phyloP scores from a whole-genome alignment of 2,329 filamentous ascomycete species.

The Tolypocladium guangdongense region DNA sequence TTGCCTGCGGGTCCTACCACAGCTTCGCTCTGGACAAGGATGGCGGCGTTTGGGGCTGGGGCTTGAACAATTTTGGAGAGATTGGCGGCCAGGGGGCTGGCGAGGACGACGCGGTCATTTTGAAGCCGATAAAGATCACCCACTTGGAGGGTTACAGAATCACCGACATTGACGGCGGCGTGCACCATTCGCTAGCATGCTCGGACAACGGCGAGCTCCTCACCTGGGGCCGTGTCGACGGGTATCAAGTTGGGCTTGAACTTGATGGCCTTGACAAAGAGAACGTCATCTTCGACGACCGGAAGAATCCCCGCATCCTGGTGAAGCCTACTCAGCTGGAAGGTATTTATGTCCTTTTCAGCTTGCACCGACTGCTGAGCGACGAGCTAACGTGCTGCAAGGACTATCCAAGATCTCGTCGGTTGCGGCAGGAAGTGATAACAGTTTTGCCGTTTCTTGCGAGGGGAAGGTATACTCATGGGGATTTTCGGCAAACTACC shows the following conservation, averaged over 20 bases:
- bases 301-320: constrained; percentile 54
- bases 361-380: neutral
- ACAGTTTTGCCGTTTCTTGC: constrained; percentile 59
- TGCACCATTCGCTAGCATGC: constrained; percentile 63
- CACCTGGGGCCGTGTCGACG: constrained; percentile 49
- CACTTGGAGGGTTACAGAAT: constrained; percentile 55
- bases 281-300: constrained; percentile 50
- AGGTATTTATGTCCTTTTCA: constrained; percentile 24
- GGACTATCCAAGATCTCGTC: constrained; percentile 39
- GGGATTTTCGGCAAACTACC: constrained; percentile 73
- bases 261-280: constrained; percentile 37
- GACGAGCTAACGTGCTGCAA: constrained; percentile 5
- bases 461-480: constrained; percentile 66
- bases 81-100: constrained; percentile 50
- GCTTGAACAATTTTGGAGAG: constrained; percentile 78
- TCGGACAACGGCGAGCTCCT: constrained; percentile 45
- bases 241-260: constrained; percentile 43
- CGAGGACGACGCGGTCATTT: constrained; percentile 51
- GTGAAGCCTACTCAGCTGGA: constrained; percentile 28
- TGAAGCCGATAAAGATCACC: constrained; percentile 58
- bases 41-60: constrained; percentile 69
- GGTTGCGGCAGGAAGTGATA: constrained; percentile 58
- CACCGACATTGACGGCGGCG: constrained; percentile 55
- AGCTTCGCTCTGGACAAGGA: constrained; percentile 66
- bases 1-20: constrained; percentile 65